Base-by-base conservation (phyloP, 441 rosid genomes). In the Viola pubescens region DNA sequence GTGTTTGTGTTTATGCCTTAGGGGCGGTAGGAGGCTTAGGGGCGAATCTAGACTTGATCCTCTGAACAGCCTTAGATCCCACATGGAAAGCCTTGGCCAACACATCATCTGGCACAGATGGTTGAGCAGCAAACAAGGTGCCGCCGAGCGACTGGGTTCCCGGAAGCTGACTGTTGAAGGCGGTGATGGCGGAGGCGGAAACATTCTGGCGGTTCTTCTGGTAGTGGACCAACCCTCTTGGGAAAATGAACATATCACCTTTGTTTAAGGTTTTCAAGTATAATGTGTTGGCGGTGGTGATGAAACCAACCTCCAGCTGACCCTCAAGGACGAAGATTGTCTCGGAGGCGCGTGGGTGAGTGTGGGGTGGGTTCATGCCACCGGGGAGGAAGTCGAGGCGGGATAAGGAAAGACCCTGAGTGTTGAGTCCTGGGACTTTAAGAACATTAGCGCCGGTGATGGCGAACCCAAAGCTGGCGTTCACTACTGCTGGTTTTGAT, bases 361-460 rank as follows among this genome's bases (percentile, higher is more conserved):
- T 75, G 78, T 83, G 88, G 9, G 86, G 88, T 7, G 88, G 88
- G 70, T 81, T 83, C 16, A 83, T 54, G 34, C 88, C 88, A 0
- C 72, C 81, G 0, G 83, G 78, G 54, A 77, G 82, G 6, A 73
- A 83, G 74, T 83, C 86, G 58, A 83, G 75, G 52, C 88, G 86
- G 5, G 82, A 42, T 52, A 83, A 53, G 16, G 88, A 75, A 37
- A 83, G 39, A 7, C 86, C 86, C 0, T 77, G 72, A 7, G 86
- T 83, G 78, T 83, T 83, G 7, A 83, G 77, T 1, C 86, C 84
- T 6, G 88, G 82, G 46, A 83, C 59, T 62, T 60, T 65, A 9
- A 61, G 39, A 9, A 83, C 86, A 12, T 72, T 73, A 48, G 79
- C 88, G 0, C 37, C 51, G 4, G 84, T 79, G 6, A 74, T 84